These are phyloP conservation scores for Fusarium papillatum DNA, from an alignment of 2,329 filamentous ascomycete genomes.

Conservation along the genomic window DNA sequence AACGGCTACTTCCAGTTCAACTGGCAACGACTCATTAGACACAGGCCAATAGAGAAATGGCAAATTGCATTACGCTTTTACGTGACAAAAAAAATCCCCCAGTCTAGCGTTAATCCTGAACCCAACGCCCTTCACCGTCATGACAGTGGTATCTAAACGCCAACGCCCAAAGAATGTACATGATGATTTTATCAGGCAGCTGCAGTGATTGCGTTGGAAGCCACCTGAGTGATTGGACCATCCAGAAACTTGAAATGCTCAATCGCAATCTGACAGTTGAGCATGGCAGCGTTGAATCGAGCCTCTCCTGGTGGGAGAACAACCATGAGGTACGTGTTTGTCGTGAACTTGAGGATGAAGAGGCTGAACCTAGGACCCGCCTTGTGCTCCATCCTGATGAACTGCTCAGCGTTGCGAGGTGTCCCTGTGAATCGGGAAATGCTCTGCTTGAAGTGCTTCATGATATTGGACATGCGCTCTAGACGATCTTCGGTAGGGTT, in stretches of 20 bases:
- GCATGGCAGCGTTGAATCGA: slow-evolving; percentile 88
- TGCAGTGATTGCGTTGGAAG: slow-evolving; percentile 10
- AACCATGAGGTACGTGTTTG: slow-evolving; percentile 96
- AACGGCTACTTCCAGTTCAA: slow-evolving; percentile 5
- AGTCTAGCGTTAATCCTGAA: slow-evolving; percentile 14
- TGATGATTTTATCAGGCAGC: slow-evolving; percentile 16
- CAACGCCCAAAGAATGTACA: slow-evolving; percentile 37
- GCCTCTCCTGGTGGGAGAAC: slow-evolving; percentile 93
- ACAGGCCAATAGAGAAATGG: slow-evolving; percentile 8
- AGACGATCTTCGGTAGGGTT: slow-evolving; percentile 96
- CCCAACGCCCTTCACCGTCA: slow-evolving; percentile 31
- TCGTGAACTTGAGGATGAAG: slow-evolving; percentile 95
- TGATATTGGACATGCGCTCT: slow-evolving; percentile 94
- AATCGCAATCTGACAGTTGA: slow-evolving; percentile 90
- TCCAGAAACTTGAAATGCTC: slow-evolving; percentile 83
- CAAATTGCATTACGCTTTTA: slow-evolving; percentile 1
- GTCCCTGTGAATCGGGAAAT: slow-evolving; percentile 82
- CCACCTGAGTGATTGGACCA: slow-evolving; percentile 52
- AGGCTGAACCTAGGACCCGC: slow-evolving; percentile 85
- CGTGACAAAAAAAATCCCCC: neutral
- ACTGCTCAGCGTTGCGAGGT: slow-evolving; percentile 85
- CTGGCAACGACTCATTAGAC: slow-evolving; percentile 13
- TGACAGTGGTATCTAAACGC: slow-evolving; percentile 44
- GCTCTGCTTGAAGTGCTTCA: slow-evolving; percentile 97
- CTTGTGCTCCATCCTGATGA: slow-evolving; percentile 85